Conservation (phyloP, 306 rosid genomes). For the Dryas octopetala region DNA sequence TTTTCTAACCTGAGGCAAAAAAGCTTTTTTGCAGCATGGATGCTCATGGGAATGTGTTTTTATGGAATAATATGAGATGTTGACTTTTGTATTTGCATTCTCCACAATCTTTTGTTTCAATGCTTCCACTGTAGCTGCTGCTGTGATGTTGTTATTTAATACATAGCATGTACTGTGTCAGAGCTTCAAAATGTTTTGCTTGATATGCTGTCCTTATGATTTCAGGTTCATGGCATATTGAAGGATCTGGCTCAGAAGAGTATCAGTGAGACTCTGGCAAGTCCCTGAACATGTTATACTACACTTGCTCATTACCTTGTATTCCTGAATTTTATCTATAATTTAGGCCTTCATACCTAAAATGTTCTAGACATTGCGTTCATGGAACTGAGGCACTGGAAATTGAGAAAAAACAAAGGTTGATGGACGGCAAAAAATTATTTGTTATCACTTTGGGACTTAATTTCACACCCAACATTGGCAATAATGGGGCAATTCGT, state of each 20-base stretch:
- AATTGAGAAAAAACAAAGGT: neutral
- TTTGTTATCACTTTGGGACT: too few relatives aligned
- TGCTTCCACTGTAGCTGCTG: neutral
- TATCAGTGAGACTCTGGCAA: slow-evolving; percentile 32
- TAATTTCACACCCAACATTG: neutral
- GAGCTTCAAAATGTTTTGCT: neutral
- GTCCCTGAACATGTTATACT: neutral
- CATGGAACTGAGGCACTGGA: too few relatives aligned
- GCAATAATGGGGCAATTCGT: neutral
- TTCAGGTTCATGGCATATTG: slow-evolving; percentile 43
- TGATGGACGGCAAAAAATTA: neutral
- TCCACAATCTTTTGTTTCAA: neutral
- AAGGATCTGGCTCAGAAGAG: slow-evolving; percentile 45
- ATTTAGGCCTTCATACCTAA: too few relatives aligned
- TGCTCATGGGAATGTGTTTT: neutral
- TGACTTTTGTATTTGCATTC: neutral
- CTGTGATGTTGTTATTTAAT: neutral
- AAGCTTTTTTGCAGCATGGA: neutral
- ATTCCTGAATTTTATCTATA: neutral
- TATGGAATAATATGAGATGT: neutral
- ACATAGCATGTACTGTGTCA: neutral
- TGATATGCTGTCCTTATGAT: slow-evolving; percentile 13
- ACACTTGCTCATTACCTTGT: neutral
- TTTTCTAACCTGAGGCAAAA: neutral
- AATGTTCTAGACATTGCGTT: too few relatives aligned